Percentiles rank a stretch among this genome's conserved stretches.
Conservation (phyloP, 1,139 yeast genomes). For the Martiniozyma asiatica region DNA sequence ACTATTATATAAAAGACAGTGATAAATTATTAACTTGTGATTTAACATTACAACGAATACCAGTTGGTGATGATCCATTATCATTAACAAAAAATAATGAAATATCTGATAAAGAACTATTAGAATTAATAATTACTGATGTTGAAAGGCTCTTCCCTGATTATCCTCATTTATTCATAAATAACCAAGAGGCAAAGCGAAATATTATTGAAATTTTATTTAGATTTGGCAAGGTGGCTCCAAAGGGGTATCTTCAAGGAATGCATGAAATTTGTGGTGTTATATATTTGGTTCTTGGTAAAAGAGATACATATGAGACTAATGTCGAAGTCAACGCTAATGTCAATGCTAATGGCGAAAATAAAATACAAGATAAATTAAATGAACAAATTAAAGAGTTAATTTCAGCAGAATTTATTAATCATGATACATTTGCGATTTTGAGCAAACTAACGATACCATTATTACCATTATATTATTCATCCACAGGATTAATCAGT, state of each 20-base stretch:
- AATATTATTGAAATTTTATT: conserved; percentile 41
- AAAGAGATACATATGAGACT: conserved; percentile 7
- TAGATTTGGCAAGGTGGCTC: conserved; percentile 40
- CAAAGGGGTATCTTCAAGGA: conserved; percentile 56
- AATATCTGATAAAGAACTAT: conserved; percentile 22
- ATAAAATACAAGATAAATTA: conserved; percentile 9
- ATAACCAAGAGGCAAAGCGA: conserved; percentile 24
- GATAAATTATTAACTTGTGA: conserved; percentile 1
- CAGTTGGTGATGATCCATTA: conserved; percentile 5
- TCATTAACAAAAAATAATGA: conserved; percentile 6
- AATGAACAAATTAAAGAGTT: conserved; percentile 21
- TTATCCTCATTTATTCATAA: conserved; percentile 40
- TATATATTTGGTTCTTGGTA: conserved; percentile 28
- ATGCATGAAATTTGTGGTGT: conserved; percentile 58
- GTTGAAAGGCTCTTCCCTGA: conserved; percentile 48
- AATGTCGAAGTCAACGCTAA: conserved; percentile 4
- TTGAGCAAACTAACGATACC: conserved; percentile 33
- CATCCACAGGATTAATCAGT: conserved; percentile 13
- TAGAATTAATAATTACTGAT: conserved; percentile 48
- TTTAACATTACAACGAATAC: background rate
- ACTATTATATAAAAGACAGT: conserved; percentile 6
- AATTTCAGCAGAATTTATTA: conserved; percentile 28
- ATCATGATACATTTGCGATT: conserved; percentile 36
- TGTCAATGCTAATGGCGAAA: conserved; percentile 10
- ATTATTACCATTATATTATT: conserved; percentile 30